Conservation (phyloP, 2,329 filamentous ascomycete genomes). For the Ophiostoma ips region DNA sequence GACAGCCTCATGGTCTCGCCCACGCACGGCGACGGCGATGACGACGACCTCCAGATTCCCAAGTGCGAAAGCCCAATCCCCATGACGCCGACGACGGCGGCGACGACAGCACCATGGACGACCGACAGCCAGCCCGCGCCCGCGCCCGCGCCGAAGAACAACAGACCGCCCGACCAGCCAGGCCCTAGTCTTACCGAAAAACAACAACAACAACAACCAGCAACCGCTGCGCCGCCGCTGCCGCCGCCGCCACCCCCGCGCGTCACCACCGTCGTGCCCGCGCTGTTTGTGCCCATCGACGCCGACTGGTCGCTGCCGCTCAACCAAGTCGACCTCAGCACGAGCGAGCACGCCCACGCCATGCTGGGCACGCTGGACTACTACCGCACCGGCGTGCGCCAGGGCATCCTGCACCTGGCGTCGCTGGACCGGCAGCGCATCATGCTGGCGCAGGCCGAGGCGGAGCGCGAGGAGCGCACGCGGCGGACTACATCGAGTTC, state of each 20-base stretch:
- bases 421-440: constrained; percentile 22
- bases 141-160: too few relatives aligned
- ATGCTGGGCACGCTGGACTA: constrained; percentile 20
- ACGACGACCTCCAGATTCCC: neutral
- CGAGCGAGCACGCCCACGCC: constrained; percentile 18
- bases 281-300: constrained; percentile 23
- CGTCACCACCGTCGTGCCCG: constrained; percentile 18
- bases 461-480: constrained; percentile 1
- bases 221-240: neutral
- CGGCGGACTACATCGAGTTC: too few relatives aligned
- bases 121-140: too few relatives aligned
- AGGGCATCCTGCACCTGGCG: constrained; percentile 22
- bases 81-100: neutral
- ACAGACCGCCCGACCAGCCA: too few relatives aligned
- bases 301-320: constrained; percentile 19
- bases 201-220: too few relatives aligned
- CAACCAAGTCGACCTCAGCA: constrained; percentile 12
- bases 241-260: constrained; percentile 9
- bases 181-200: too few relatives aligned
- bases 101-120: too few relatives aligned
- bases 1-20: constrained; percentile 5
- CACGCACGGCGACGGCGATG: neutral
- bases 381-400: constrained; percentile 18
- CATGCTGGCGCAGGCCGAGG: constrained; percentile 13
- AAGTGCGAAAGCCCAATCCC: neutral